These are phyloP conservation scores for Penicillium simplicissimum DNA, from an alignment of 495 filamentous ascomycete genomes.

Conservation along the genomic window DNA sequence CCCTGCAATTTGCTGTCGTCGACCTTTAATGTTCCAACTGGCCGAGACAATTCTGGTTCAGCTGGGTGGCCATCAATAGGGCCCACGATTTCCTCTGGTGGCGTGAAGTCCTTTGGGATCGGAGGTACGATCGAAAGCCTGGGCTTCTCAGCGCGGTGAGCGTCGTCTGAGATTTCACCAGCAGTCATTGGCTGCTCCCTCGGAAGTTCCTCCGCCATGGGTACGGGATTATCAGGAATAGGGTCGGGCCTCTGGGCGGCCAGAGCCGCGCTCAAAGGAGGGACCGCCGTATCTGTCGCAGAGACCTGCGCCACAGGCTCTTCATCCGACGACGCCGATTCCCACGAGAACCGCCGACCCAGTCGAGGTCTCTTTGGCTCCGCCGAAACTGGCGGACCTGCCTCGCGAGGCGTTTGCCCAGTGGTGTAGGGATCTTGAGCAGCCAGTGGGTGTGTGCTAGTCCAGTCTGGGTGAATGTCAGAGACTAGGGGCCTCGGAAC, in stretches of 20 bases:
- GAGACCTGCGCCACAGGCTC: conserved; percentile 22
- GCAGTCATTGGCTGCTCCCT: conserved; percentile 22
- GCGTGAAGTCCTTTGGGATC: conserved; percentile 16
- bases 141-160: conserved; percentile 19
- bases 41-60: conserved; percentile 1
- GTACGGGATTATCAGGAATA: conserved; percentile 9
- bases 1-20: conserved; percentile 47
- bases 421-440: conserved; percentile 23
- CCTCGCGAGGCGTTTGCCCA: conserved; percentile 10
- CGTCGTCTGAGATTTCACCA: conserved; percentile 15
- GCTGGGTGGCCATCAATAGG: conserved; percentile 3
- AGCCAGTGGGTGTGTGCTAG: conserved; percentile 15
- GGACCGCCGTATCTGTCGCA: conserved; percentile 9
- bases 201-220: conserved; percentile 11
- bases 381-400: background rate
- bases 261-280: conserved; percentile 10
- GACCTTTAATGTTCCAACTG: conserved; percentile 14
- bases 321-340: conserved; percentile 31
- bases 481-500: conserved; percentile 17
- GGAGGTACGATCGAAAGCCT: conserved; percentile 31
- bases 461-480: conserved; percentile 21
- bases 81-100: conserved; percentile 24
- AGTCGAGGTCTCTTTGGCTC: conserved; percentile 29
- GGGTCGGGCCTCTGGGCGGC: conserved; percentile 19
- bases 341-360: conserved; percentile 46